Evolutionary conservation across 2,329 filamentous ascomycete species (phyloP), one percentile per base, ranked within the genome.

Genomic region (Tolypocladium ophioglossoides): DNA sequence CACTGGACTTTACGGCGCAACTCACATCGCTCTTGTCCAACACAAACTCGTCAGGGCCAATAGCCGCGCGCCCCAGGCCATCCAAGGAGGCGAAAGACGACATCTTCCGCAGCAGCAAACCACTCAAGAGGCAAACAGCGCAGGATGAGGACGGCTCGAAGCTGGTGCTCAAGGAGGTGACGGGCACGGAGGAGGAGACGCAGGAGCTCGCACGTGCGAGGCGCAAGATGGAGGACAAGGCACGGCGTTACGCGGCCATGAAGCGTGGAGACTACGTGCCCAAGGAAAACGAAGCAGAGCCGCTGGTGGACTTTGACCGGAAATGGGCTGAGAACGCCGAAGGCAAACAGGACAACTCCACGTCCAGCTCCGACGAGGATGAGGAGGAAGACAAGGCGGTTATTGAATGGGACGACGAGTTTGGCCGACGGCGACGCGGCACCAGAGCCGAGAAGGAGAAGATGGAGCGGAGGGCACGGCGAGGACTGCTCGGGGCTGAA

Each of bases 401-500:
- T n/a, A 74, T 97, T 6, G 91, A 96, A 61, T 95, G 89, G 66
- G 80, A 86, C 52, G 94, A 99, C 69, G 94, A 97, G 64, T 96
- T 95, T 66, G 94, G 94, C 2, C 85, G 94, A n/a, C 79, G 85
- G 16, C 78, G 91, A 4, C 82, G 74, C 46, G 88, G 86, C 20
- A 92, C 89, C 0, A 79, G 80, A 50, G 79, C 83, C 5, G 82
- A 94, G 58, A 84, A 81, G 18, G 79, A 82, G 41, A 78, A 78
- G 8, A 78, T 87, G 61, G 79, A 86, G 60, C 79, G 82, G 14
- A 73, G 77, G 40, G 63, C 62, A 24, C 63, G 63, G 50, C 79
- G 81, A 53, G 74, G 78, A 9, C 71, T 78, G 2, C 68, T 80
- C 3, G 77, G 78, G 22, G 75, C 77, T 2, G 76, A 83, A 52